Base-by-base conservation (phyloP, 148 eudicot genomes). In the Polygonum aviculare region DNA sequence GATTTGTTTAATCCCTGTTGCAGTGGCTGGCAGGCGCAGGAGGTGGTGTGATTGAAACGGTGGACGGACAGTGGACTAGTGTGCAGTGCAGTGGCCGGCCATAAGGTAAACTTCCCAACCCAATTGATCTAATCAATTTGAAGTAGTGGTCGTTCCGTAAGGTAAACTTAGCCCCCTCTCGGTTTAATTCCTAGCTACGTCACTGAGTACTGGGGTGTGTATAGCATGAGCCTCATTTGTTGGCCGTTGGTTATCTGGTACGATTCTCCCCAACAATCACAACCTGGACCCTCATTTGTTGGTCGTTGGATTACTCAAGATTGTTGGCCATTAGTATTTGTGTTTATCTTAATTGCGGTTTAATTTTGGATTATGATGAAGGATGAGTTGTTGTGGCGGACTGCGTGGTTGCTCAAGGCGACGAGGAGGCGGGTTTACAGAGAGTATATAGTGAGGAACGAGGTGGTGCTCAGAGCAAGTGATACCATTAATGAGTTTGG, bases 321-420 rank as follows among this genome's bases (percentile, higher is more conserved):
- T n/a, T 36, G 9, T 39, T 22, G 11, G 7, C 47, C 75, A 45
- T 18, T 33, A 22, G 12, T 6, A 41, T 31, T 31, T 31, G 36
- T 26, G 18, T 26, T 19, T 19, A 0, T n/a, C n/a, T n/a, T n/a
- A 36, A 70, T 31, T 72, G 45, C 9, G 41, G 39, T 12, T 45
- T 26, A 0, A 19, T 63, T 55, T 21, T 33, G 8, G 38, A 72
- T 15, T 26, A n/a, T 31, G n/a, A 57, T 21, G 26, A 69, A 93
- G 97, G 99, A 95, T 67, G 99, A 95, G 77, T 62, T 95, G 84
- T 78, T 95, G n/a, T 95, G 99, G 99, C 98, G 81, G 67, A 98
- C 98, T 9, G 99, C 98, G 69, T 95, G 99, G 99, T 41, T 95
- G 78, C 98, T 90, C 86, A 92, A 95, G 84, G 98, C 97, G 60